Evolutionary conservation across 768 basidiomycete species (phyloP).

Genomic region (Sarcomyxa edulis): DNA sequence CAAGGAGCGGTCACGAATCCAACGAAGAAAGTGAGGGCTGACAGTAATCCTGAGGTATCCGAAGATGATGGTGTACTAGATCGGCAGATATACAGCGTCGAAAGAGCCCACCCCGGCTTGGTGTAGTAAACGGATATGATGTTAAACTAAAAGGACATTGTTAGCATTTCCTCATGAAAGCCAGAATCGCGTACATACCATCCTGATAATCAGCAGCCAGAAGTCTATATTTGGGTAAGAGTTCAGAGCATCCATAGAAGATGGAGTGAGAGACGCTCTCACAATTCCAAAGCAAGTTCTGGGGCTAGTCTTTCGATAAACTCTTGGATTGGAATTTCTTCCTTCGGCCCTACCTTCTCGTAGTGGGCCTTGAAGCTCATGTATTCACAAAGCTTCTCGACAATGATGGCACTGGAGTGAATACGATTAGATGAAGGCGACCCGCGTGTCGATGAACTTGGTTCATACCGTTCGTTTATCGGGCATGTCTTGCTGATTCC

Average conservation of each 20-base stretch:
- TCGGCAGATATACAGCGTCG: too few species aligned
- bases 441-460: too few species aligned
- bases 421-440: conserved; percentile 1
- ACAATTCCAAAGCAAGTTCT: conserved; percentile 89
- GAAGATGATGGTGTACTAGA: too few species aligned
- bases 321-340: conserved; percentile 73
- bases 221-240: conserved; percentile 1
- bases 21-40: too few species aligned
- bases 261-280: conserved; percentile 24
- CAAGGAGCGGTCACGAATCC: too few species aligned
- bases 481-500: conserved; percentile 65
- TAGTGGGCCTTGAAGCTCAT: conserved; percentile 82
- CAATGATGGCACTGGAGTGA: conserved; percentile 51
- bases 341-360: conserved; percentile 61
- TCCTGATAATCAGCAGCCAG: conserved; percentile 11
- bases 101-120: too few species aligned
- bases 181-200: too few species aligned
- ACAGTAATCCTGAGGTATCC: too few species aligned
- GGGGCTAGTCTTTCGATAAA: conserved; percentile 80
- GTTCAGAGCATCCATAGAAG: conserved; percentile 1
- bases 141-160: too few species aligned
- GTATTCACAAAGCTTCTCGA: conserved; percentile 88
- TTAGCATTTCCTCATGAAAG: too few species aligned
- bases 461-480: conserved; percentile 62
- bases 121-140: too few species aligned